Evolutionary conservation across 2,329 filamentous ascomycete genomes (phyloP).

Genomic region (Knufia fluminis): DNA sequence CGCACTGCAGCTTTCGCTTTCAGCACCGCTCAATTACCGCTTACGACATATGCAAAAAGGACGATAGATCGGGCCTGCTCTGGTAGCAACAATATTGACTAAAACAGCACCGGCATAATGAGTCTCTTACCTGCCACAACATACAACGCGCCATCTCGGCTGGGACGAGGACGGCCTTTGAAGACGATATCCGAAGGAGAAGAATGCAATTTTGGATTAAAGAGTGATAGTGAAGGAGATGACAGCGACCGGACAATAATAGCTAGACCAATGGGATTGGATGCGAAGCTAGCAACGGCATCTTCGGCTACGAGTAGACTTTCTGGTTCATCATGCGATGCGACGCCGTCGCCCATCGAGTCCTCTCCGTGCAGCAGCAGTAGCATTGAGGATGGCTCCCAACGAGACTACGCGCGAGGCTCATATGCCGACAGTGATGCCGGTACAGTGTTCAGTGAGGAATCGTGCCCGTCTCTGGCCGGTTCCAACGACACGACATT

Average conservation of each 20-base stretch:
- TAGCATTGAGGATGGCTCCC: constrained; percentile 48
- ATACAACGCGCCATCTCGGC: constrained; percentile 47
- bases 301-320: constrained; percentile 16
- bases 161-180: constrained; percentile 49
- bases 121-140: constrained; percentile 39
- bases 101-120: constrained; percentile 12
- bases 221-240: constrained; percentile 30
- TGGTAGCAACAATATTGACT: background rate
- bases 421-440: constrained; percentile 79
- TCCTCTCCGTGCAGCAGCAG: constrained; percentile 54
- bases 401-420: constrained; percentile 71
- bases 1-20: background rate
- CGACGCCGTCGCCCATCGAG: constrained; percentile 29
- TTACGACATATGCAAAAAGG: constrained; percentile 1
- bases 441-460: constrained; percentile 49
- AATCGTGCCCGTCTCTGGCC: constrained; percentile 36
- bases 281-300: constrained; percentile 21
- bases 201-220: constrained; percentile 23
- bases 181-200: constrained; percentile 56
- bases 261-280: constrained; percentile 26
- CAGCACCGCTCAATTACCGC: background rate
- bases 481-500: constrained; percentile 39
- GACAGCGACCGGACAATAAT: constrained; percentile 28
- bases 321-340: constrained; percentile 12
- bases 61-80: background rate